Evolutionary conservation across 805 yeast genomes (phyloP), one percentile per base, ranked within the genome.

Genomic region (Nakazawaea wyomingensis): DNA sequence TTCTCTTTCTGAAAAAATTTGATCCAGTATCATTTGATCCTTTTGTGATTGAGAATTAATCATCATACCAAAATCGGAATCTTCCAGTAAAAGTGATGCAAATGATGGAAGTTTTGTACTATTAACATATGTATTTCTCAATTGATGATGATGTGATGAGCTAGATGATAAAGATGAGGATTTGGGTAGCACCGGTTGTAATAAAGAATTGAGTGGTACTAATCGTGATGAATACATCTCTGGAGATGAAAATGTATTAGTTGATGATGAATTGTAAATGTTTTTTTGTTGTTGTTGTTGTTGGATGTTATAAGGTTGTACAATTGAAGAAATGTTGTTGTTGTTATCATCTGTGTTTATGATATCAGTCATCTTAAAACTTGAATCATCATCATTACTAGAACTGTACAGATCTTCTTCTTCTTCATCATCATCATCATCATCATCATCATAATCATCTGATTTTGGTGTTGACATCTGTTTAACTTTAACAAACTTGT

Each of bases 141-240:
- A n/a, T n/a, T n/a, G n/a, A n/a, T n/a, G n/a, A n/a, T n/a, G n/a
- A n/a, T n/a, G n/a, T n/a, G n/a, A n/a, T 24, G 27, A 24, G 27
- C 10, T 24, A 13, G 2, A 13, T 11, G 32, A 13, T 29, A 21
- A 16, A 22, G 8, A 24, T 36, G 27, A 19, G 19, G 39, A 29
- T 5, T 21, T 27, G 20, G 39, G 43, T 22, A 39, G 17, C 13
- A 43, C 37, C 10, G 47, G 47, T 34, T 44, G 43, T 16, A 73
- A 66, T 49, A 76, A 65, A 5, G 71, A 62, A 44, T 66, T 71
- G 5, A 76, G 71, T 1, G 80, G 76, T 14, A 29, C n/a, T 11
- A 65, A 60, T 36, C 68, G 66, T 0, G 81, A 71, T 8, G 45
- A 37, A 31, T 53, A 22, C 14, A 21, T 6, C 10, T 20, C 19